Percentiles rank a stretch among this genome's conserved stretches.
Evolutionary conservation across 352 stramenopile species (phyloP).

Genomic region (Globisporangium recalcitrans): DNA sequence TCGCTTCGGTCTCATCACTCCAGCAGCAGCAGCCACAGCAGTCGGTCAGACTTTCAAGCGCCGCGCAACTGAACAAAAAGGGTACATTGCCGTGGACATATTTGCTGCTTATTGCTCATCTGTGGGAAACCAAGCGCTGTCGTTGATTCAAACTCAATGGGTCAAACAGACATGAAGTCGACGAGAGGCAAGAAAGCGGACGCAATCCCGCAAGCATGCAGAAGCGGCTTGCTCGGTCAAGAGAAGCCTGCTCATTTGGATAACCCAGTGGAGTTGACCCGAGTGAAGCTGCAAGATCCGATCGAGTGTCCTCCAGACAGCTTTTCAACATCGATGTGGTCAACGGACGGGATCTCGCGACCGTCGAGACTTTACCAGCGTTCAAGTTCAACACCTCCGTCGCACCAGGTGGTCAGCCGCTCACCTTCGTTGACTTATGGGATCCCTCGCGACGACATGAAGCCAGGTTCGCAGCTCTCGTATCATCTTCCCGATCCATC

Average conservation of each 20-base stretch:
- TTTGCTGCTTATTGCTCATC: constrained; percentile 6
- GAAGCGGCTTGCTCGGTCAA: constrained; percentile 14
- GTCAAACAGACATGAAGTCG: constrained; percentile 31
- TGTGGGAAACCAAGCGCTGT: neutral
- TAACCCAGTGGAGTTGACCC: constrained; percentile 44
- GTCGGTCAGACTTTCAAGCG: neutral
- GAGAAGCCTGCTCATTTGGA: constrained; percentile 38
- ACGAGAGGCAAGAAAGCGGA: constrained; percentile 24
- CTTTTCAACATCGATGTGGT: constrained; percentile 45
- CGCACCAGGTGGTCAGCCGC: constrained; percentile 3
- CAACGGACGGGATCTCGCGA: constrained; percentile 48
- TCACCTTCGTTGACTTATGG: neutral
- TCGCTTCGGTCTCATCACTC: neutral
- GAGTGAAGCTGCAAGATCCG: constrained; percentile 55
- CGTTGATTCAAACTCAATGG: constrained; percentile 12
- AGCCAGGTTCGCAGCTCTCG: constrained; percentile 6
- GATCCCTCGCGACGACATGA: neutral
- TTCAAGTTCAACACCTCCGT: constrained; percentile 29
- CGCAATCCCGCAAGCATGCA: constrained; percentile 3
- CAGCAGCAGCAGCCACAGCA: neutral
- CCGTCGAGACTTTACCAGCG: constrained; percentile 49
- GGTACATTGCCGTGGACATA: constrained; percentile 10
- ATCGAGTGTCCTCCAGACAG: constrained; percentile 28
- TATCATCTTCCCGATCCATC: neutral
- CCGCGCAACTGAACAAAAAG: neutral